Evolutionary conservation across 176 grass and related monocot genomes (phyloP).

Genomic region (Dendrocalamus sinicus): DNA sequence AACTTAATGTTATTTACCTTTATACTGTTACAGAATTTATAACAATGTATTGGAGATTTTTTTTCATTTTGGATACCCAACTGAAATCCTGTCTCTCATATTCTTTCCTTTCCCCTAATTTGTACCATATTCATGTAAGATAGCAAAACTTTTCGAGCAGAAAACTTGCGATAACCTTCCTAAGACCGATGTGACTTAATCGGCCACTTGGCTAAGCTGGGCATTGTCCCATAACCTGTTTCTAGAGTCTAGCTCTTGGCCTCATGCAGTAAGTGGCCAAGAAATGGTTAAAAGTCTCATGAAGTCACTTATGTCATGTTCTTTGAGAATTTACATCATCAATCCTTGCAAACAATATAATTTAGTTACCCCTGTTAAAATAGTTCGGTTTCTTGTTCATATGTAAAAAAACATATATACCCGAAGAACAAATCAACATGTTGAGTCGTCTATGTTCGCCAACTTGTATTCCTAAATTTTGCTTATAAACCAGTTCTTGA

Average conservation of each 20-base stretch:
- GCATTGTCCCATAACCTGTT: not conserved
- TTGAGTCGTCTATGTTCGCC: not conserved
- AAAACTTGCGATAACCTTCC: not conserved
- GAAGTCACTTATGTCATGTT: not conserved
- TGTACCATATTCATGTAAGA: not conserved
- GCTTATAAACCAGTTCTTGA: not conserved
- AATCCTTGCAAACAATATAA: not conserved
- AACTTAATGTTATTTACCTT: not conserved
- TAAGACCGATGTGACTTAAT: not conserved
- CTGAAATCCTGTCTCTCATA: not conserved
- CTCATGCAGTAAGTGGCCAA: not conserved
- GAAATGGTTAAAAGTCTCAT: not conserved
- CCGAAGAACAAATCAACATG: not conserved
- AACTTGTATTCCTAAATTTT: not conserved
- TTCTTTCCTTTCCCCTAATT: not conserved
- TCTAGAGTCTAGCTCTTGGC: not conserved
- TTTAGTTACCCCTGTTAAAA: not conserved
- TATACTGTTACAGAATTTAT: not conserved
- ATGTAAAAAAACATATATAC: not conserved
- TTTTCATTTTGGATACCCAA: not conserved
- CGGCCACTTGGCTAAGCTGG: not conserved
- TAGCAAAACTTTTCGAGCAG: not conserved
- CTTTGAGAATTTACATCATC: not conserved
- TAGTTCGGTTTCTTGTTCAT: not conserved
- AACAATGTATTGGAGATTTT: not conserved